Conservation (phyloP, 1,284 basidiomycete genomes). For the Tranzscheliella williamsii region DNA sequence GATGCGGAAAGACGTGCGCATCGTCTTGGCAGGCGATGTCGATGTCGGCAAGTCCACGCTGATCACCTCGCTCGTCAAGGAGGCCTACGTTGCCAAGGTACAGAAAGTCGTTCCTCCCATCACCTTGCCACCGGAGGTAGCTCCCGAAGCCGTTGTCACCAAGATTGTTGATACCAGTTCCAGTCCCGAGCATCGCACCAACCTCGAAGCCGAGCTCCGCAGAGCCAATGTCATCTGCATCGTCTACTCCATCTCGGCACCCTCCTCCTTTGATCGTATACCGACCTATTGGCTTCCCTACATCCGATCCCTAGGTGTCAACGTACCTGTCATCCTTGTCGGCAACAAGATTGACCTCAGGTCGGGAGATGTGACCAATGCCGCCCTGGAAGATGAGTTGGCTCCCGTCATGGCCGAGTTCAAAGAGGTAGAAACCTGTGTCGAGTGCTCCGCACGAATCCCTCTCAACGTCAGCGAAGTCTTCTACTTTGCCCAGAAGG, state of each 20-base stretch:
- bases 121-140: constrained; percentile 55
- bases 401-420: constrained; percentile 60
- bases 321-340: constrained; percentile 95
- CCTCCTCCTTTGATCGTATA: constrained; percentile 93
- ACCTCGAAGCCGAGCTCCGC: constrained; percentile 90
- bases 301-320: constrained; percentile 83
- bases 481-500: constrained; percentile 99
- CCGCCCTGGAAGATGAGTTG: constrained; percentile 79
- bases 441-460: constrained; percentile 87
- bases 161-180: constrained; percentile 58
- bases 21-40: constrained; percentile 92
- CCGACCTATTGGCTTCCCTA: constrained; percentile 98
- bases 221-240: constrained; percentile 97
- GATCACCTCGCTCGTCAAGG: constrained; percentile 69
- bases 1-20: constrained; percentile 86
- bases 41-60: constrained; percentile 61
- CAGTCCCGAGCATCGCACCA: constrained; percentile 73
- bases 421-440: constrained; percentile 83
- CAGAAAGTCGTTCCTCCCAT: constrained; percentile 61
- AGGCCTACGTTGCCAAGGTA: constrained; percentile 85
- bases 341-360: constrained; percentile 98
- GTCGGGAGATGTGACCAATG: constrained; percentile 88
- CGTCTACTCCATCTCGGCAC: constrained; percentile 90
- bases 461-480: constrained; percentile 88
- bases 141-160: constrained; percentile 56